Percentiles rank a stretch among this genome's conserved stretches.
phyloP scores from a whole-genome alignment of 352 stramenopile genomes.

The Paralagenidium karlingii region DNA sequence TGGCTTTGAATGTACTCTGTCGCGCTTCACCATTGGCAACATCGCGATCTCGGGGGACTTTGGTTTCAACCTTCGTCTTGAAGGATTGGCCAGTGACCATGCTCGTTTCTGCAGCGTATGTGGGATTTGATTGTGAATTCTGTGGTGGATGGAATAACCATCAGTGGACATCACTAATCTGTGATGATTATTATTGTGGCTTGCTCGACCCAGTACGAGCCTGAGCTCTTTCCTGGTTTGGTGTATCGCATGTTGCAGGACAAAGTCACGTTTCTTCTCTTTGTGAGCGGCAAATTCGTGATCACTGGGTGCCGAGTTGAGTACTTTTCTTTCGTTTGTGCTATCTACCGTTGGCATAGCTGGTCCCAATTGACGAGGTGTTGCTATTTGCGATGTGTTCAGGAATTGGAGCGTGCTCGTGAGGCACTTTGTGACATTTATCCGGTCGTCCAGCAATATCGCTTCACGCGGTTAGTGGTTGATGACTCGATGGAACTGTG shows the following conservation, averaged over 20 bases:
- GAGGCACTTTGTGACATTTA: constrained; percentile 41
- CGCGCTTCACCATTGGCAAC: constrained; percentile 59
- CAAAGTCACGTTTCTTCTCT: constrained; percentile 99
- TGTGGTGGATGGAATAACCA: too few relatives aligned
- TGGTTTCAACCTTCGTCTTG: constrained; percentile 62
- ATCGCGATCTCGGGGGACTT: constrained; percentile 89
- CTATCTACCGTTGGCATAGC: background rate
- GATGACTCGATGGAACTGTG: too few relatives aligned
- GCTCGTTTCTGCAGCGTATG: constrained; percentile 54
- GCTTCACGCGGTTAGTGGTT: too few relatives aligned
- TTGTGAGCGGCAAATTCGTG: constrained; percentile 98
- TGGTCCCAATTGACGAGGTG: background rate
- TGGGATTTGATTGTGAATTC: background rate
- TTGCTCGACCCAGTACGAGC: constrained; percentile 86
- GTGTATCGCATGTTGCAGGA: constrained; percentile 97
- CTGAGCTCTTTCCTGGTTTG: constrained; percentile 98
- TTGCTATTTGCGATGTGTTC: constrained; percentile 6
- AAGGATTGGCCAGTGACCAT: constrained; percentile 50
- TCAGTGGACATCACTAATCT: background rate
- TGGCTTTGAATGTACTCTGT: constrained; percentile 23
- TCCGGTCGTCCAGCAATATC: constrained; percentile 37
- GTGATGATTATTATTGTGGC: constrained; percentile 1
- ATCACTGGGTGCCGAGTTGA: constrained; percentile 89
- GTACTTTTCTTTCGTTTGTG: too few relatives aligned
- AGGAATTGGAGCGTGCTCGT: constrained; percentile 26